These are phyloP conservation scores for Plantago ovata DNA, from an alignment of 257 asterid genomes.

Conservation along the genomic window DNA sequence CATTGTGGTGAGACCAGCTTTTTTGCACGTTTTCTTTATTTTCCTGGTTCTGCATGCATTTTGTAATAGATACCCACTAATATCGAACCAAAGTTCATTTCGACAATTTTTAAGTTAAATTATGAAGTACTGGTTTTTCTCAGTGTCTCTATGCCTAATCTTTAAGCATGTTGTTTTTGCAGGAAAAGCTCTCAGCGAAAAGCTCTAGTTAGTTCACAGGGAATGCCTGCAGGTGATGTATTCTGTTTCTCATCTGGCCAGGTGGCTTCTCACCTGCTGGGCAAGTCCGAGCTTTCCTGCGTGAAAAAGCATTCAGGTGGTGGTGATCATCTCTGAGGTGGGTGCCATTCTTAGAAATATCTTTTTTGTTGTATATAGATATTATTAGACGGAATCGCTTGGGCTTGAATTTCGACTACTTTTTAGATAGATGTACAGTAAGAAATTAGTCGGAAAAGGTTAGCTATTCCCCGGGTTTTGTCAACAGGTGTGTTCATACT, in stretches of 20 bases:
- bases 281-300: too few relatives aligned
- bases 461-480: conserved; percentile 21
- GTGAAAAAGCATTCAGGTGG: too few relatives aligned
- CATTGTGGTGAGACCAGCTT: too few relatives aligned
- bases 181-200: conserved; percentile 31
- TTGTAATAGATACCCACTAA: background rate
- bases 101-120: background rate
- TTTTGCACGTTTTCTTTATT: background rate
- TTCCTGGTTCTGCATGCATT: background rate
- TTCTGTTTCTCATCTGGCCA: too few relatives aligned
- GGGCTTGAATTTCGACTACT: background rate
- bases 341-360: background rate
- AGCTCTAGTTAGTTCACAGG: conserved; percentile 20
- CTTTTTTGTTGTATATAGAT: conserved; percentile 17
- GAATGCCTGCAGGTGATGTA: background rate
- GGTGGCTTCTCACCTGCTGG: too few relatives aligned
- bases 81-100: background rate
- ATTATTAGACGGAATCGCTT: background rate
- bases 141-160: background rate
- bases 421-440: background rate
- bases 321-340: too few relatives aligned
- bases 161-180: conserved; percentile 14
- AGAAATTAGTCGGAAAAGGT: conserved; percentile 11
- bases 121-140: too few relatives aligned
- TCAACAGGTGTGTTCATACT: background rate